Evolutionary conservation across 164 flowering plant species (phyloP).

Genomic region (Buxus sempervirens): DNA sequence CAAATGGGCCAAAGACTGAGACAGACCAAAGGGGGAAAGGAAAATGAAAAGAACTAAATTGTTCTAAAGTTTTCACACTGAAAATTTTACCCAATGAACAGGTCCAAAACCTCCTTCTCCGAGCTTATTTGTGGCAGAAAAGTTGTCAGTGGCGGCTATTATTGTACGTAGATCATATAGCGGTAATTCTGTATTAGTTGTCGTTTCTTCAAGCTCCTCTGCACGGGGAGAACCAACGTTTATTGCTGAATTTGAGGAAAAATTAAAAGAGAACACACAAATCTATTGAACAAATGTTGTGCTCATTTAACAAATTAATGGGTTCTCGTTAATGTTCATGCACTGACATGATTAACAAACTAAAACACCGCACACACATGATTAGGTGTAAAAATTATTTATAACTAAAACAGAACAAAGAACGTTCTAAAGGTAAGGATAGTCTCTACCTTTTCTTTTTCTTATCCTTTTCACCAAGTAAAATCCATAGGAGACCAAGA

Average conservation of each 20-base stretch:
- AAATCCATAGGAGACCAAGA: not conserved
- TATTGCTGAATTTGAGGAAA: not conserved
- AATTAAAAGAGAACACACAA: not conserved
- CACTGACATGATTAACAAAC: not conserved
- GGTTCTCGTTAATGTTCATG: not conserved
- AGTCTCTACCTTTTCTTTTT: not conserved
- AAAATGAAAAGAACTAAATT: too few species aligned
- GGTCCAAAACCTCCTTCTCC: conserved; percentile 57
- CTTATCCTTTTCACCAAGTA: not conserved
- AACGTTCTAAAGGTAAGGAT: not conserved
- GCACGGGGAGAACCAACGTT: not conserved
- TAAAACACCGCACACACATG: not conserved
- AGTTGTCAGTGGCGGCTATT: conserved; percentile 32
- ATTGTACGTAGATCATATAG: conserved; percentile 19
- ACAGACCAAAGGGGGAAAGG: not conserved
- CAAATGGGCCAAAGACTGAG: too few species aligned
- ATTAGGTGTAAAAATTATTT: not conserved
- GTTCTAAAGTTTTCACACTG: not conserved
- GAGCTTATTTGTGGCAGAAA: conserved; percentile 33
- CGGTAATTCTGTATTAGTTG: conserved; percentile 14
- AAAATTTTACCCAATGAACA: conserved; percentile 35
- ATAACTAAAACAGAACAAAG: too few species aligned
- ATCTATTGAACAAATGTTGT: not conserved
- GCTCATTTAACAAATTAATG: not conserved
- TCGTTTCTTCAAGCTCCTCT: conserved; percentile 10